Base-by-base conservation (phyloP, 1,139 yeast genomes). In the Geotrichum bryndzae region DNA sequence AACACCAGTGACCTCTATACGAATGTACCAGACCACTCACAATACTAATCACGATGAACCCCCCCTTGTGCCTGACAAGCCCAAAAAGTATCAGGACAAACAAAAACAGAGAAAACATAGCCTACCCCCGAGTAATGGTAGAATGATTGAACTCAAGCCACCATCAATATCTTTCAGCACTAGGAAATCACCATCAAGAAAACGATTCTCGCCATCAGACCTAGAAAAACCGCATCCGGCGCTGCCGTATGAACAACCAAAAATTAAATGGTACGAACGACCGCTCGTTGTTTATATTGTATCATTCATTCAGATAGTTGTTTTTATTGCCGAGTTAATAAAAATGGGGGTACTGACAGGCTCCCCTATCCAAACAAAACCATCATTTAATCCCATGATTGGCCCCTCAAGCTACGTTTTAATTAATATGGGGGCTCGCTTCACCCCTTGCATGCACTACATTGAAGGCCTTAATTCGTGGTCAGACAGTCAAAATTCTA, bases 321-420 rank as follows among this genome's bases (percentile, higher is more conserved):
- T 87, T 22, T 87, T 87, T 69, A 79, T 87, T n/a, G 87, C 81
- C 13, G 92, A 87, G 70, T 73, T 88, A 54, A 82, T 78, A 8
- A 78, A 76, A 63, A 84, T 85, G 89, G 79, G 85, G 3, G 68
- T 73, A 7, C 74, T 84, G 56, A 87, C 92, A 0, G 90, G 90
- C 1, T 80, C 84, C 4, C 86, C 88, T 1, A 82, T 87, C 65
- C 90, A 85, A 71, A 84, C 90, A 0, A 73, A 84, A 67, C 94
- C 94, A 1, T 81, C 84, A 63, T 86, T 87, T 75, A 87, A 87
- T 70, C 92, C 92, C 11, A 87, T 87, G 92, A 73, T 87, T 56
- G 94, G 94, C 0, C 94, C 94, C n/a, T 85, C 90, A 1, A 77
- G 86, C 0, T 86, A 86, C 68, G 75, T 86, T 7, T 77, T 84